A percentile compares a stretch with the other conserved stretches of the same genome.
Evolutionary conservation across 305 asterid species (phyloP).

Genomic region (Withania somnifera): DNA sequence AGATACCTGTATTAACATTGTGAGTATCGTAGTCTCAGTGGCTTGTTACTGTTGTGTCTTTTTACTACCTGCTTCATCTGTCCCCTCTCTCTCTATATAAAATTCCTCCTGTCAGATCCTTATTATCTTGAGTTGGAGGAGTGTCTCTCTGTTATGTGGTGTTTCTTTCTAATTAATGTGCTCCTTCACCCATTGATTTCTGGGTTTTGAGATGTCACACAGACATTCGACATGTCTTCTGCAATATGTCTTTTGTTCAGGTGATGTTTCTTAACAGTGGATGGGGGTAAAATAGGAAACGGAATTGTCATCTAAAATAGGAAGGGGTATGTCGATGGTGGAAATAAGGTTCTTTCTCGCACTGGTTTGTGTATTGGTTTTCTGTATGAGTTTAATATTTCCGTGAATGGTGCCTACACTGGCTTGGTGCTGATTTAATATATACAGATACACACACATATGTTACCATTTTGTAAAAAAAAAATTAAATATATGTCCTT

Average conservation of each 20-base stretch:
- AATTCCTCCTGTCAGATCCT: neutral
- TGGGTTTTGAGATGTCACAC: neutral
- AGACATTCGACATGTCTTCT: neutral
- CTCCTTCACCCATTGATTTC: neutral
- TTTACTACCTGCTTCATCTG: neutral
- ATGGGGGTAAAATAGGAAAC: neutral
- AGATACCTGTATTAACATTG: constrained; percentile 62
- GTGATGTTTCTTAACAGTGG: neutral
- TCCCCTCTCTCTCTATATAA: neutral
- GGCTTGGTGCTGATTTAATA: no score
- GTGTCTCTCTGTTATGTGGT: neutral
- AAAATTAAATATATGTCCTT: no score
- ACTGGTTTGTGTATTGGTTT: neutral
- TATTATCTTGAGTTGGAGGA: neutral
- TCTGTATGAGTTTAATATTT: neutral
- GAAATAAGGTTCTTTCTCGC: neutral
- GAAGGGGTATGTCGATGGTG: neutral
- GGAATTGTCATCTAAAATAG: no score
- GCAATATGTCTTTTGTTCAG: neutral
- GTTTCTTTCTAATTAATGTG: neutral
- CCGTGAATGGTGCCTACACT: no score
- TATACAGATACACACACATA: no score
- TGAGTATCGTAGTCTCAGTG: constrained; percentile 26
- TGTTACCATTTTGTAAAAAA: no score
- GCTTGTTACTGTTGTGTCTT: neutral